Base-by-base conservation (phyloP, 129 eudicot species). In the Ambrosia trifida region DNA sequence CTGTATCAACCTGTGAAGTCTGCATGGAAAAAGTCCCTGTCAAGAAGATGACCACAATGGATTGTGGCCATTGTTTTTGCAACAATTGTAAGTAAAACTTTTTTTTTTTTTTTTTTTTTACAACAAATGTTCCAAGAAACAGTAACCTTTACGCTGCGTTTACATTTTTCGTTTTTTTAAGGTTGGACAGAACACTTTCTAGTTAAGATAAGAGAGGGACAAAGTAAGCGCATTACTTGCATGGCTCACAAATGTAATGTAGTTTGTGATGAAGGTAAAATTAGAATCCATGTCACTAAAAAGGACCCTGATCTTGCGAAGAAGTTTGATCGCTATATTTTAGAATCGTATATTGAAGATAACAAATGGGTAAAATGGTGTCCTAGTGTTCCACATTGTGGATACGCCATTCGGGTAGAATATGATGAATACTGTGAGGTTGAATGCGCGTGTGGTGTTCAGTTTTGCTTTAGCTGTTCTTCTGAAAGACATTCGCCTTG, bases 361-460 rank as follows among this genome's bases (percentile, higher is more conserved):
- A 91, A 91, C 68, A 85, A 85, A 53, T 75, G 67, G 81, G 95
- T 91, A 2, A 88, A 88, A 70, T 91, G 97, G 97, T 91, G 95
- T 77, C 92, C 97, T 4, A 91, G 97, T 78, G 78, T 84, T 64
- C 95, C 95, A 2, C 97, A 91, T 63, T 91, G 97, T 80, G 97
- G 97, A 64, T 88, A 85, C 57, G 97, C 95, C 24, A 81, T 91
- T 24, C 89, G 90, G 41, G 72, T 88, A 3, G 88, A 85, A n/a
- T 54, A 73, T 36, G 95, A 88, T 60, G 87, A 76, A 14, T 80
- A 68, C 7, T 82, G 86, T 51, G 97, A 91, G 76, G 91, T 91
- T 40, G 90, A 91, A 82, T 91, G 97, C 74, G 72, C 81, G 3
- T 91, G 97, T 68, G 95, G 97, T 51, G 4, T 71, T 40, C 95